Evolutionary conservation across 257 asterid species (phyloP).

Genomic region (Nicotiana obtusifolia): DNA sequence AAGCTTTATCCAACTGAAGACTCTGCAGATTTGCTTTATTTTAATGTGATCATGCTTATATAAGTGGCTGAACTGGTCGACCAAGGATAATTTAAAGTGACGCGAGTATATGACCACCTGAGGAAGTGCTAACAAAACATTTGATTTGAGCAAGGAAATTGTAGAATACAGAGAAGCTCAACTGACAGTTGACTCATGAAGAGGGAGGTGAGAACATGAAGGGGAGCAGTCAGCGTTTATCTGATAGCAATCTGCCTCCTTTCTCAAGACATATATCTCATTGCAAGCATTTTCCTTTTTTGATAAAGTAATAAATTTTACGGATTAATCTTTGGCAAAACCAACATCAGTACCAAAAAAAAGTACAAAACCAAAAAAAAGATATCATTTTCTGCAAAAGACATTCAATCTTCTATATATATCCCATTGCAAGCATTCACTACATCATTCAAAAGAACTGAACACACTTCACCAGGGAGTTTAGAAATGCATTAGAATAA

Average conservation of each 20-base stretch:
- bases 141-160: background rate
- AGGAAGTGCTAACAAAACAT: background rate
- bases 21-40: background rate
- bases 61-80: background rate
- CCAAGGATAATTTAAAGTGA: background rate
- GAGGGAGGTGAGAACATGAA: too few species aligned
- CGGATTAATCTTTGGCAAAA: too few species aligned
- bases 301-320: too few species aligned
- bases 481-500: background rate
- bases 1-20: constrained; percentile 2
- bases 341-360: too few species aligned
- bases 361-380: too few species aligned
- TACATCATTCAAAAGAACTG: background rate
- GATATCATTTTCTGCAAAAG: too few species aligned
- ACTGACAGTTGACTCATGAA: background rate
- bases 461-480: background rate
- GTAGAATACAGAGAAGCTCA: background rate
- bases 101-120: background rate
- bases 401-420: too few species aligned
- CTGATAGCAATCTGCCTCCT: background rate
- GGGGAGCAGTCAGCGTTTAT: background rate
- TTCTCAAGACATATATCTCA: background rate
- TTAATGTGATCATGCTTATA: background rate
- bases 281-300: background rate
- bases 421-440: background rate